Base-by-base conservation (phyloP, 495 filamentous ascomycete species). In the Annulohypoxylon moriforme region DNA sequence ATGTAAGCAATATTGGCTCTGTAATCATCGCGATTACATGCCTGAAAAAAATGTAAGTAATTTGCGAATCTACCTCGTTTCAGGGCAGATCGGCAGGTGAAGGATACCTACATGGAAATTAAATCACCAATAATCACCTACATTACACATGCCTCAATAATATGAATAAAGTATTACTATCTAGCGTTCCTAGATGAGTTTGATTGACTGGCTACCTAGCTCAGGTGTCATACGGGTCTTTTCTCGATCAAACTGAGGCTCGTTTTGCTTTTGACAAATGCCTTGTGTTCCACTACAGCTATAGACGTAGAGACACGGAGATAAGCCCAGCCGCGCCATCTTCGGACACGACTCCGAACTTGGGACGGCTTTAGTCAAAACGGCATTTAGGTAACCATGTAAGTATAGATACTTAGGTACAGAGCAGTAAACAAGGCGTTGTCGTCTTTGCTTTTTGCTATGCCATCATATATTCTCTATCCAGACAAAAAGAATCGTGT, bases 21-120 rank as follows among this genome's bases (percentile, higher is more conserved):
- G 53, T 67, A 67, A 71, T 67, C 69, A 71, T 9, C n/a, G 27
- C 50, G 62, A 72, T 67, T 57, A 72, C 69, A 64, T 49, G 61
- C 61, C 60, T 22, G n/a, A n/a, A 16, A 31, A 38, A 53, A 55
- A 16, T 59, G 62, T 61, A 40, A 33, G 63, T 67, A 63, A 64
- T 59, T 63, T 72, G 64, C 59, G 64, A 60, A 52, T 2, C 27
- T 59, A 59, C 20, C 40, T 22, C 2, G 22, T 60, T 50, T 24
- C n/a, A 62, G 40, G 58, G 46, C 31, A 22, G 69, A 66, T 72
- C 53, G 27, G 18, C 68, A 62, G 25, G 25, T 47, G 29, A 22
- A 46, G 36, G 38, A 33, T 68, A 34, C 18, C 10, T 50, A 20
- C 18, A 34, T 44, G 6, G 40, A 20, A 63, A 31, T 25, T 31